Evolutionary conservation across 2,329 filamentous ascomycete species (phyloP).

Genomic region (Stachybotrys elegans): DNA sequence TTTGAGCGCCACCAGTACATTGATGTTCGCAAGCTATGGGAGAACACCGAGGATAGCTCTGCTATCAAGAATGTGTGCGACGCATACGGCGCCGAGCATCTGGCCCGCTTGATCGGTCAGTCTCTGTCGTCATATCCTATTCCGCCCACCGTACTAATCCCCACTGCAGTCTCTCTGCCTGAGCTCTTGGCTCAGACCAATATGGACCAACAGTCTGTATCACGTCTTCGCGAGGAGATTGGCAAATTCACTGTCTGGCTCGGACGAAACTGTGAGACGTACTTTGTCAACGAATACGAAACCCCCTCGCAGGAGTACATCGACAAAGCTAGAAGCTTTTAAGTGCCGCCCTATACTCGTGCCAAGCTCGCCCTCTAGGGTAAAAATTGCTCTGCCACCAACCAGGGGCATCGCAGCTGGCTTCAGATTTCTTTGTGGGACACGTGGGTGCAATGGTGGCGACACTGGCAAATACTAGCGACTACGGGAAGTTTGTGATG

Average conservation of each 20-base stretch:
- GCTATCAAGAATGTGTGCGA: conserved; percentile 70
- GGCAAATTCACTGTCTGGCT: conserved; percentile 84
- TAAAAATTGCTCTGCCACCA: no score
- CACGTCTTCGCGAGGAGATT: conserved; percentile 82
- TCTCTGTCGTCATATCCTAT: conserved; percentile 6
- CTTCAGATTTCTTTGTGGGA: no score
- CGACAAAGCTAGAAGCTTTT: conserved; percentile 55
- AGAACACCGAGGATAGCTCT: conserved; percentile 54
- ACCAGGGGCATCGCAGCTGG: no score
- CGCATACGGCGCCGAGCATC: conserved; percentile 88
- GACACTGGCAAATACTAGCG: no score
- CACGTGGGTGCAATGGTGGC: no score
- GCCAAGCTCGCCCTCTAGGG: no score
- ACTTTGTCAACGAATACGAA: conserved; percentile 76
- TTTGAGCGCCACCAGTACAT: conserved; percentile 90
- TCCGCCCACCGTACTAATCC: conserved; percentile 3
- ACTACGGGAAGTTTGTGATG: no score
- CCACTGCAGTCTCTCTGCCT: conserved; percentile 69
- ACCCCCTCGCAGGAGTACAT: conserved; percentile 66
- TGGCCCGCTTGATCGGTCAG: conserved; percentile 83
- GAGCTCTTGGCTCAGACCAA: conserved; percentile 96
- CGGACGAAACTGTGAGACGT: conserved; percentile 66
- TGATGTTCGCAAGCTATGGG: conserved; percentile 68
- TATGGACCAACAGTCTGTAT: conserved; percentile 90
- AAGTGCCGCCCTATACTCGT: no score